Percentiles rank a stretch among this genome's conserved stretches.
Evolutionary conservation across 768 basidiomycete species (phyloP).

Genomic region (Sporobolomyces roseus): DNA sequence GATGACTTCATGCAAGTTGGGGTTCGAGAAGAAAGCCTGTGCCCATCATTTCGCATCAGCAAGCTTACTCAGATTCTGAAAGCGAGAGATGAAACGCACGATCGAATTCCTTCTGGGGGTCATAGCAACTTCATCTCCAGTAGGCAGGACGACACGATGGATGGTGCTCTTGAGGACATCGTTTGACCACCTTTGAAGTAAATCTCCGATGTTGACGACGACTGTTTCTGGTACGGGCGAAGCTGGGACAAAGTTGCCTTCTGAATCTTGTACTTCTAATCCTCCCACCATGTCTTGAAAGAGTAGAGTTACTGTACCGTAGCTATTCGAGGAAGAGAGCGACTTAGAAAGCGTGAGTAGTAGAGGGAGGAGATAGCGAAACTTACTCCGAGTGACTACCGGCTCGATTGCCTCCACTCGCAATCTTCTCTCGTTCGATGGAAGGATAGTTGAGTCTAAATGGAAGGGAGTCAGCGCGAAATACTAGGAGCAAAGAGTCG

Average conservation of each 20-base stretch:
- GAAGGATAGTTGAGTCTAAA: slow-evolving; percentile 66
- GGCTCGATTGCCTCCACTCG: slow-evolving; percentile 70
- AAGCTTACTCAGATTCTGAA: background rate
- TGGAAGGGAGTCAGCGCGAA: background rate
- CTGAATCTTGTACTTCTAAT: slow-evolving; percentile 61
- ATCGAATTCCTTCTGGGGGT: slow-evolving; percentile 61
- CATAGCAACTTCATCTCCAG: slow-evolving; percentile 46
- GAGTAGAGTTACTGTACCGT: slow-evolving; percentile 53
- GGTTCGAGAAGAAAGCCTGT: slow-evolving; percentile 52
- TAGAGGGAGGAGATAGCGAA: too few relatives aligned
- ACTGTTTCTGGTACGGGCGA: slow-evolving; percentile 47
- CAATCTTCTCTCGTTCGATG: slow-evolving; percentile 58
- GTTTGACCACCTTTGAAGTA: slow-evolving; percentile 47
- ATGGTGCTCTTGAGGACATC: slow-evolving; percentile 47
- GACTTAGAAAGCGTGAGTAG: background rate
- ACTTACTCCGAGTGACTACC: slow-evolving; percentile 67
- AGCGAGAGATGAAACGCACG: slow-evolving; percentile 40
- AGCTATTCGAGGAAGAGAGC: background rate
- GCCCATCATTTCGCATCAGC: background rate
- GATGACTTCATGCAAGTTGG: slow-evolving; percentile 52
- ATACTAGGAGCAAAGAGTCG: background rate
- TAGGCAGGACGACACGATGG: slow-evolving; percentile 45
- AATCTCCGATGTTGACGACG: slow-evolving; percentile 41
- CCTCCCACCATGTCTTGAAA: slow-evolving; percentile 63
- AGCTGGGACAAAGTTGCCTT: slow-evolving; percentile 50